These are phyloP conservation scores for Fagus sylvatica DNA, from an alignment of 306 rosid genomes.

Conservation along the genomic window DNA sequence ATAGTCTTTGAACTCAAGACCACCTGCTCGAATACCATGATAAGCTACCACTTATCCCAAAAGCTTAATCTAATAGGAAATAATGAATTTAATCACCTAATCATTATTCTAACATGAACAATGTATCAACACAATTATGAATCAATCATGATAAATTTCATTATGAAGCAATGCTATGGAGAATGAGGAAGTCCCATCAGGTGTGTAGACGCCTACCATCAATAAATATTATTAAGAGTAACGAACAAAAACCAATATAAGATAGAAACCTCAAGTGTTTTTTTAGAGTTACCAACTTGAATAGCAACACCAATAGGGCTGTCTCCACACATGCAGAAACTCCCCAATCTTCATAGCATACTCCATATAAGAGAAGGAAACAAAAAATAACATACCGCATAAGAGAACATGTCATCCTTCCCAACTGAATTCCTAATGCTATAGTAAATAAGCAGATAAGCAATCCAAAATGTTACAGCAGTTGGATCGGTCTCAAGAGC, in stretches of 20 bases:
- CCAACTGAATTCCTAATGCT: slow-evolving; percentile 59
- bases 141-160: slow-evolving; percentile 1
- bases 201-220: slow-evolving; percentile 9
- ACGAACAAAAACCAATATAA: slow-evolving; percentile 16
- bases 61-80: no score
- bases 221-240: slow-evolving; percentile 9
- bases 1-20: no score
- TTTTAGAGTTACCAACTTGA: slow-evolving; percentile 24
- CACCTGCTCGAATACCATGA: no score
- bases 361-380: slow-evolving; percentile 30
- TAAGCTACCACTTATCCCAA: no score
- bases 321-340: slow-evolving; percentile 13
- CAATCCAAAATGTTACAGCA: slow-evolving; percentile 65
- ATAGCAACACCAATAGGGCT: slow-evolving; percentile 13
- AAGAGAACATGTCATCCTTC: slow-evolving; percentile 86
- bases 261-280: background rate
- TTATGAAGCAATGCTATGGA: background rate
- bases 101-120: background rate
- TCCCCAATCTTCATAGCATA: slow-evolving; percentile 23
- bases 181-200: slow-evolving; percentile 9
- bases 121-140: background rate
- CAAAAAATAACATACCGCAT: slow-evolving; percentile 73
- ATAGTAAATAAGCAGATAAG: slow-evolving; percentile 75
- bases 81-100: no score
- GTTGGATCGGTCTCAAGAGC: slow-evolving; percentile 77